Conservation (phyloP, 768 basidiomycete species). For the Amanita subjunquillea region DNA sequence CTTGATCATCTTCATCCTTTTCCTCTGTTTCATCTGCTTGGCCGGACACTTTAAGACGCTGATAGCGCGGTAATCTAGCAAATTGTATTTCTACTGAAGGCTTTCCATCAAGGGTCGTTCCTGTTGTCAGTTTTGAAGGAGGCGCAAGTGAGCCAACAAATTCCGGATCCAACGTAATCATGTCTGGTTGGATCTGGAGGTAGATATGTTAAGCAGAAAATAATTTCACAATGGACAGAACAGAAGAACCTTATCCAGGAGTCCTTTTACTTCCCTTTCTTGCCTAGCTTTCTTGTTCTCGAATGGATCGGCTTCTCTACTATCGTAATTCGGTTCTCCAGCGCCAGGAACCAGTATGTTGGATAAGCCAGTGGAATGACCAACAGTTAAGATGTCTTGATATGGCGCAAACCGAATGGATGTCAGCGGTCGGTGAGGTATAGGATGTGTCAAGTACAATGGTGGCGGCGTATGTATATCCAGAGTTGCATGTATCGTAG, state of each 20-base stretch:
- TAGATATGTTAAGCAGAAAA: background rate
- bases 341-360: constrained; percentile 84
- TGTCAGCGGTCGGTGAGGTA: constrained; percentile 69
- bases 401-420: constrained; percentile 82
- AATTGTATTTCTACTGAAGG: constrained; percentile 44
- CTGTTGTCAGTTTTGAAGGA: constrained; percentile 48
- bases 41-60: constrained; percentile 63
- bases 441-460: constrained; percentile 80
- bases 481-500: constrained; percentile 51
- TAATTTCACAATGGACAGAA: background rate
- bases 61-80: constrained; percentile 67
- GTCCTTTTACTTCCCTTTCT: constrained; percentile 83
- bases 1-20: constrained; percentile 28
- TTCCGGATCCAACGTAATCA: constrained; percentile 79
- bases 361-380: constrained; percentile 71
- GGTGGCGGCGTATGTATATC: constrained; percentile 49
- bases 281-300: constrained; percentile 73
- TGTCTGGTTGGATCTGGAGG: constrained; percentile 76
- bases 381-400: constrained; percentile 75
- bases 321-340: constrained; percentile 94
- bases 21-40: constrained; percentile 64
- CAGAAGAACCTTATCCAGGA: constrained; percentile 73
- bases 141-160: constrained; percentile 63
- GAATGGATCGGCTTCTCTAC: constrained; percentile 88
- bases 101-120: constrained; percentile 24